A percentile compares a stretch with the other conserved stretches of the same genome.
Evolutionary conservation across 805 yeast genomes (phyloP).

Genomic region (Candida taoyuanica): DNA sequence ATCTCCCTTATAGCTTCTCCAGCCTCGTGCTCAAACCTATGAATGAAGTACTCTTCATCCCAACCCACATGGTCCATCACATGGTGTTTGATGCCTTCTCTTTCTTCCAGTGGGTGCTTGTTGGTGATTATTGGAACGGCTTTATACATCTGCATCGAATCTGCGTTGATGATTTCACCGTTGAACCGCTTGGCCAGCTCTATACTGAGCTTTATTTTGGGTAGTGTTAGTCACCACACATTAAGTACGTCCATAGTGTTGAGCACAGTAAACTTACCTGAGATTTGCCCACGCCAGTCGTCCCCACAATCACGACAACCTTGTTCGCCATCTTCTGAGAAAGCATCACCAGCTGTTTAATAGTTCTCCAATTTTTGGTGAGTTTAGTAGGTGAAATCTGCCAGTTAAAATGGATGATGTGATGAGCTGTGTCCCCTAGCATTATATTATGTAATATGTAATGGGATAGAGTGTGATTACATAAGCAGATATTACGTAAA

Average conservation of each 20-base stretch:
- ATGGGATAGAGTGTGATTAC: too few relatives aligned
- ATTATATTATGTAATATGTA: too few relatives aligned
- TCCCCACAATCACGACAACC: conserved; percentile 74
- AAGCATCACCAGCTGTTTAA: too few relatives aligned
- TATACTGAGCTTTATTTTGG: conserved; percentile 51
- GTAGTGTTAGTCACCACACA: too few relatives aligned
- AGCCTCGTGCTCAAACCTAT: conserved; percentile 75
- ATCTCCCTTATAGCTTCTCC: conserved; percentile 55
- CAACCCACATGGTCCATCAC: conserved; percentile 80
- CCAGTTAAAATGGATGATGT: too few relatives aligned
- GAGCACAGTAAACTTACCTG: conserved; percentile 62
- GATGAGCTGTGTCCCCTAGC: too few relatives aligned
- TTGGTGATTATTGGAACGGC: conserved; percentile 77
- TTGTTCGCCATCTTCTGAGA: too few relatives aligned
- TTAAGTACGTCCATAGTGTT: too few relatives aligned
- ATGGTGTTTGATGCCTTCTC: conserved; percentile 77
- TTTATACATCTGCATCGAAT: conserved; percentile 92
- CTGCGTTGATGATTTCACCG: conserved; percentile 94
- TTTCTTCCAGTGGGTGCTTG: conserved; percentile 80
- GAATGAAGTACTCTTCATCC: conserved; percentile 78
- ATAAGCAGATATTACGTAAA: too few relatives aligned
- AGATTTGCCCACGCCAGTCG: conserved; percentile 96
- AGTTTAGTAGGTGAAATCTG: too few relatives aligned
- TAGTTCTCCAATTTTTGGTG: too few relatives aligned
- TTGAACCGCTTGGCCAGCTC: conserved; percentile 70